phyloP scores from a whole-genome alignment of 441 rosid genomes.

The Corymbia citriodora region DNA sequence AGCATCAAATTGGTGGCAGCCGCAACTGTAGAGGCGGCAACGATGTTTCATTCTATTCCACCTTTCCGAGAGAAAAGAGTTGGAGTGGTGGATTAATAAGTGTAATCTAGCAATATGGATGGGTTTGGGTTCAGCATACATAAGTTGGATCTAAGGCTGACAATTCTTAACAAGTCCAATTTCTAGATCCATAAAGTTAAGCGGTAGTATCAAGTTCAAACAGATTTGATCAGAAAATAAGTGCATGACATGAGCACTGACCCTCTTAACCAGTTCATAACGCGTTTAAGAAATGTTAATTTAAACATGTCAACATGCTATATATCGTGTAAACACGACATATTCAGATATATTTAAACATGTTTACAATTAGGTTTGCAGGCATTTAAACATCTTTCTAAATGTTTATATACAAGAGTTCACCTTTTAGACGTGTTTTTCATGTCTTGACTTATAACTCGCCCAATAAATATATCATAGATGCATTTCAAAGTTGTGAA shows the following conservation, averaged over 20 bases:
- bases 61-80: neutral
- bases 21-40: neutral
- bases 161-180: neutral
- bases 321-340: neutral
- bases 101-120: neutral
- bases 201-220: neutral
- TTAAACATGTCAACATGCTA: neutral
- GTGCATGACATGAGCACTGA: neutral
- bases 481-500: neutral
- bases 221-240: neutral
- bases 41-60: neutral
- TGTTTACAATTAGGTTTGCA: neutral
- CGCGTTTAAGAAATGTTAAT: neutral
- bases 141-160: neutral
- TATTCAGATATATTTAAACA: neutral
- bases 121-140: neutral
- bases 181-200: neutral
- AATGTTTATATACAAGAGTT: neutral
- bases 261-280: neutral
- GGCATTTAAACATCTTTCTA: neutral
- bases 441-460: neutral
- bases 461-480: neutral
- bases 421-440: neutral
- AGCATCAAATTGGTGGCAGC: neutral
- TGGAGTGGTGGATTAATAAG: neutral